phyloP scores from a whole-genome alignment of 1,284 basidiomycete genomes.

The Moesziomyces aphidis region DNA sequence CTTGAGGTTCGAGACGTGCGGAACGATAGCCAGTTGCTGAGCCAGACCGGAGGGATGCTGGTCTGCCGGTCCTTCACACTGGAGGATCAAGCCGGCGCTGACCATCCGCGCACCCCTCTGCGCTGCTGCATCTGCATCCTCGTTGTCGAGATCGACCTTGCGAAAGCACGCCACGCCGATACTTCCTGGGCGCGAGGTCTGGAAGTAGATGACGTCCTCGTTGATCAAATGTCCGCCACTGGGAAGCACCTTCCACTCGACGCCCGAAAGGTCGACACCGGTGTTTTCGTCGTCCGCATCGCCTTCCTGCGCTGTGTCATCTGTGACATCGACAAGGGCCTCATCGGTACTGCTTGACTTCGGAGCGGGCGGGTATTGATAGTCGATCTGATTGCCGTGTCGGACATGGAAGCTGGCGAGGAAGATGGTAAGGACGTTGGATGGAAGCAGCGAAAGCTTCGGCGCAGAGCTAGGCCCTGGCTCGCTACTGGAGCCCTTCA shows the following conservation, averaged over 20 bases:
- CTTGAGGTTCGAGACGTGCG: constrained; percentile 42
- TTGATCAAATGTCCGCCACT: constrained; percentile 53
- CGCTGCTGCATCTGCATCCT: constrained; percentile 9
- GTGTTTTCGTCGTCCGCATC: neutral
- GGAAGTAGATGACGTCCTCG: constrained; percentile 52
- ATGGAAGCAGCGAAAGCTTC: constrained; percentile 22
- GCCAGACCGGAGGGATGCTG: constrained; percentile 24
- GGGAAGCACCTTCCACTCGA: constrained; percentile 62
- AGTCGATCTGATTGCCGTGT: constrained; percentile 54
- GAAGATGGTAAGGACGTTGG: constrained; percentile 53
- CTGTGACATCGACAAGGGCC: constrained; percentile 22
- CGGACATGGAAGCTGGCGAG: constrained; percentile 53
- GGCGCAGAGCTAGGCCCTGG: constrained; percentile 33
- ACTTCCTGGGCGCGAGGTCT: constrained; percentile 13
- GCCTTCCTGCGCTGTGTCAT: neutral
- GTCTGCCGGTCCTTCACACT: constrained; percentile 18
- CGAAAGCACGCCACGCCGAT: constrained; percentile 53
- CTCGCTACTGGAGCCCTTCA: neutral
- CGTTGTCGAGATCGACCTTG: constrained; percentile 39
- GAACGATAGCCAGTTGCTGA: constrained; percentile 45
- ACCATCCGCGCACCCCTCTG: constrained; percentile 57
- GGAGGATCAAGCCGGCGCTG: constrained; percentile 42
- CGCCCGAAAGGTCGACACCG: constrained; percentile 25
- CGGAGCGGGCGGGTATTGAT: constrained; percentile 33
- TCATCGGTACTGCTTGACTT: neutral